Evolutionary conservation across 805 yeast species (phyloP).

Genomic region (Myxozyma neotropica): DNA sequence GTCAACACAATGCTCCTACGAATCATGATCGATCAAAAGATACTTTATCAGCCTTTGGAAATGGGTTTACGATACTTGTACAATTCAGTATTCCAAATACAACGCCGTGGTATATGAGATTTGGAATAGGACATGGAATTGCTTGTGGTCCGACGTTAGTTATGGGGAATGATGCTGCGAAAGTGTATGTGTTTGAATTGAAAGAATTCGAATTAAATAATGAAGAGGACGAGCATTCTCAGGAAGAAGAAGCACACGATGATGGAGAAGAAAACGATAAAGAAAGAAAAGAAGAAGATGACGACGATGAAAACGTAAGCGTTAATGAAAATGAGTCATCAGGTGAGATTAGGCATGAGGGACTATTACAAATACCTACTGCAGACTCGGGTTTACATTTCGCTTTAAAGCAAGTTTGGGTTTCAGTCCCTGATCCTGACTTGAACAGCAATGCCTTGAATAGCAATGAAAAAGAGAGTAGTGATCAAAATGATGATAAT

Average conservation of each 20-base stretch:
- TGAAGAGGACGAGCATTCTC: neutral
- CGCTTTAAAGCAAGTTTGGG: slow-evolving; percentile 6
- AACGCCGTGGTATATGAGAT: slow-evolving; percentile 33
- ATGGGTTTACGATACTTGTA: slow-evolving; percentile 19
- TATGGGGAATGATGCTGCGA: slow-evolving; percentile 30
- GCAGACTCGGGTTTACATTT: neutral
- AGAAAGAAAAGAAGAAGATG: neutral
- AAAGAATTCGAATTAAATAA: slow-evolving; percentile 8
- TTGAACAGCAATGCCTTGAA: too few relatives aligned
- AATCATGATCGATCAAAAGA: slow-evolving; percentile 26
- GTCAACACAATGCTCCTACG: slow-evolving; percentile 29
- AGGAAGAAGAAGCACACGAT: neutral
- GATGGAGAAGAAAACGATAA: neutral
- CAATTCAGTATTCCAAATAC: slow-evolving; percentile 28
- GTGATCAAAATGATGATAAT: too few relatives aligned
- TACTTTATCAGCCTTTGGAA: slow-evolving; percentile 27
- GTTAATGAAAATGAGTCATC: too few relatives aligned
- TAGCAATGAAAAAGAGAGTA: too few relatives aligned
- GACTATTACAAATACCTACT: neutral
- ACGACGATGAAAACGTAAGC: neutral
- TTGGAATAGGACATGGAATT: slow-evolving; percentile 15
- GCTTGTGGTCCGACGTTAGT: slow-evolving; percentile 11
- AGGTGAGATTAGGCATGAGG: too few relatives aligned
- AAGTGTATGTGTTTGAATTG: slow-evolving; percentile 23
- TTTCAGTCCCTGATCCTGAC: too few relatives aligned